Conservation (phyloP, 257 asterid genomes). For the Solanum chmielewskii region DNA sequence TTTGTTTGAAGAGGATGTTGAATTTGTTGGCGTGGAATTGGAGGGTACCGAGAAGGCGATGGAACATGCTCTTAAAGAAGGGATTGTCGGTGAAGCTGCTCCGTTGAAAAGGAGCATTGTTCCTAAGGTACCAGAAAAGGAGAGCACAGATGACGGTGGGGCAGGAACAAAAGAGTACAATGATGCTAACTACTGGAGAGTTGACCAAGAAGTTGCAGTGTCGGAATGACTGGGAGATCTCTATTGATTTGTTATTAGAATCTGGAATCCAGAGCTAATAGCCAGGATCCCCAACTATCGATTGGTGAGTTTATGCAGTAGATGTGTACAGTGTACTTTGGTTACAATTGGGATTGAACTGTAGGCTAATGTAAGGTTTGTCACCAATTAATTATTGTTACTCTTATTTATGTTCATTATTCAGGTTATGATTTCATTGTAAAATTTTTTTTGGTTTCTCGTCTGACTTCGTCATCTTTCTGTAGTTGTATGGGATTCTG, state of each 20-base stretch:
- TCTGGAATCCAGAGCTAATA: background rate
- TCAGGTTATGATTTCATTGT: background rate
- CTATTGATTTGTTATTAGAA: background rate
- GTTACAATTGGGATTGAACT: constrained; percentile 14
- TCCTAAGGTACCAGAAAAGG: constrained; percentile 41
- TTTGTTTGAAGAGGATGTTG: constrained; percentile 92
- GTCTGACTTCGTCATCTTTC: background rate
- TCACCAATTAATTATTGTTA: constrained; percentile 17
- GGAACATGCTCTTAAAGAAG: constrained; percentile 93
- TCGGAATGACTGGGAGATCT: constrained; percentile 26
- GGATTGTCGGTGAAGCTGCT: constrained; percentile 90
- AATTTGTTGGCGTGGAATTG: constrained; percentile 86
- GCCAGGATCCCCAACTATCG: constrained; percentile 2
- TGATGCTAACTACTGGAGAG: constrained; percentile 89
- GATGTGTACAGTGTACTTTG: constrained; percentile 30
- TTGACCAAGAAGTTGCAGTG: constrained; percentile 75
- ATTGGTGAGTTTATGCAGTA: constrained; percentile 3
- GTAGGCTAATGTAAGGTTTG: constrained; percentile 16
- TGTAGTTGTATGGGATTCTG: constrained; percentile 1
- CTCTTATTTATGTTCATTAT: constrained; percentile 4
- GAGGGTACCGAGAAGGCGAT: constrained; percentile 73
- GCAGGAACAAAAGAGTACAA: constrained; percentile 61
- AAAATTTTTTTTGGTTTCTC: background rate
- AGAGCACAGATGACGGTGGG: constrained; percentile 41
- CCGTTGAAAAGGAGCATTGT: constrained; percentile 42